Evolutionary conservation across 176 grass and related monocot genomes (phyloP).

Genomic region (Canna indica): DNA sequence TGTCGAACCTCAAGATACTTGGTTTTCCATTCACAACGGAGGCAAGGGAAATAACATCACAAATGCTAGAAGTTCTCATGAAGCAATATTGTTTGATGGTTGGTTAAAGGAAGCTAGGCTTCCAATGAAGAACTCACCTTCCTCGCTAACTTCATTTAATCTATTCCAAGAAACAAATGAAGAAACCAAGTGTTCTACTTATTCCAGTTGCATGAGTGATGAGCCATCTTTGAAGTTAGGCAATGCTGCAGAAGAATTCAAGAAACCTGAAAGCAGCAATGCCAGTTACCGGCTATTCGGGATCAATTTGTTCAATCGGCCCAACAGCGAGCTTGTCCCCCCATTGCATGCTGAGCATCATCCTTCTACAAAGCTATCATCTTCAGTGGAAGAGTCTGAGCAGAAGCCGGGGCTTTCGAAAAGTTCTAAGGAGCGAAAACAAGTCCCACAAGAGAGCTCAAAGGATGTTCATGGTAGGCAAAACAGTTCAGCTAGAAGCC

Average conservation of each 20-base stretch:
- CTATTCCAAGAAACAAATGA: slow-evolving; percentile 32
- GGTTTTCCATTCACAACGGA: slow-evolving; percentile 26
- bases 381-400: neutral
- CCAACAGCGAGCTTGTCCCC: neutral
- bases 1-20: slow-evolving; percentile 31
- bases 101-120: slow-evolving; percentile 47
- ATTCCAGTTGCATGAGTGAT: slow-evolving; percentile 16
- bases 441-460: neutral
- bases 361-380: neutral
- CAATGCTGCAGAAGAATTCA: slow-evolving; percentile 21
- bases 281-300: slow-evolving; percentile 41
- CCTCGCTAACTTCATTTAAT: slow-evolving; percentile 38
- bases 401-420: slow-evolving; percentile 7
- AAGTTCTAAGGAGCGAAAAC: neutral
- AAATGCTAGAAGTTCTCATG: slow-evolving; percentile 33
- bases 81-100: slow-evolving; percentile 23
- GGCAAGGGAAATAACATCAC: slow-evolving; percentile 16
- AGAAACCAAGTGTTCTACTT: slow-evolving; percentile 23
- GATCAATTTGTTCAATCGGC: slow-evolving; percentile 34
- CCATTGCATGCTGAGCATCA: neutral
- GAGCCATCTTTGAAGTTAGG: slow-evolving; percentile 24
- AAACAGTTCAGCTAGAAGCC: slow-evolving; percentile 2
- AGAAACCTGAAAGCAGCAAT: slow-evolving; percentile 20
- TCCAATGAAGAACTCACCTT: slow-evolving; percentile 24
- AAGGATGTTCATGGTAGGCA: slow-evolving; percentile 5